Evolutionary conservation across 805 yeast species (phyloP).

Genomic region (Sugiyamaella smithiae): DNA sequence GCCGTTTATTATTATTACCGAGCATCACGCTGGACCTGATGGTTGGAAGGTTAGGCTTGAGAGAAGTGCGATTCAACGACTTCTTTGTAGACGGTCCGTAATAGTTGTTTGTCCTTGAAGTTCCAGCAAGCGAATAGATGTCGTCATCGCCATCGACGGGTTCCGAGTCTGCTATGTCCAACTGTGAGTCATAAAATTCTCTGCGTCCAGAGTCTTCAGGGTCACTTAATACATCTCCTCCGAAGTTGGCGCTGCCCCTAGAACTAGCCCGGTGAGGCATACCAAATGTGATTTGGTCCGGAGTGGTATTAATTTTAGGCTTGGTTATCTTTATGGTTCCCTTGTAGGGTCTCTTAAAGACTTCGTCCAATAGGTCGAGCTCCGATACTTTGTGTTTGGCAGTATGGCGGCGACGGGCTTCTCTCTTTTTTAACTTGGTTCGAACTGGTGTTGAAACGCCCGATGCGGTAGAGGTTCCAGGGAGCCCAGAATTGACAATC

Average conservation of each 20-base stretch:
- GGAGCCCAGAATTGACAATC: background rate
- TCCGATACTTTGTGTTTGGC: slow-evolving; percentile 25
- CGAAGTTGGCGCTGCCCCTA: background rate
- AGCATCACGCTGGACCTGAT: slow-evolving; percentile 4
- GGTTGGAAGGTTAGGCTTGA: background rate
- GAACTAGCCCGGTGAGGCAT: background rate
- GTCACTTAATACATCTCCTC: slow-evolving; percentile 2
- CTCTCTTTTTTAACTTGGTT: slow-evolving; percentile 7
- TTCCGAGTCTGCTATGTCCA: slow-evolving; percentile 8
- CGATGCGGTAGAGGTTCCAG: background rate
- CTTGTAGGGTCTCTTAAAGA: slow-evolving; percentile 30
- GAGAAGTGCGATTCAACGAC: background rate
- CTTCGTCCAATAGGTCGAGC: slow-evolving; percentile 31
- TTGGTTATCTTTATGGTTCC: slow-evolving; percentile 25
- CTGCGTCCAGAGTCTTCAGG: slow-evolving; percentile 9
- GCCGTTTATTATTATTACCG: background rate
- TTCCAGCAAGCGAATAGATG: background rate
- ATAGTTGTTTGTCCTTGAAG: background rate
- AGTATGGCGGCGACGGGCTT: slow-evolving; percentile 5
- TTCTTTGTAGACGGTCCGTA: background rate
- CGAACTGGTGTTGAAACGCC: slow-evolving; percentile 6
- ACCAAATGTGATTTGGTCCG: slow-evolving; percentile 2
- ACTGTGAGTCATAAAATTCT: slow-evolving; percentile 2
- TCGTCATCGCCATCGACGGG: slow-evolving; percentile 8
- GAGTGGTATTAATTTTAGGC: slow-evolving; percentile 3